These are phyloP conservation scores for Babesia sp. DNA, from an alignment of 169 alveolate genomes.

Conservation along the genomic window DNA sequence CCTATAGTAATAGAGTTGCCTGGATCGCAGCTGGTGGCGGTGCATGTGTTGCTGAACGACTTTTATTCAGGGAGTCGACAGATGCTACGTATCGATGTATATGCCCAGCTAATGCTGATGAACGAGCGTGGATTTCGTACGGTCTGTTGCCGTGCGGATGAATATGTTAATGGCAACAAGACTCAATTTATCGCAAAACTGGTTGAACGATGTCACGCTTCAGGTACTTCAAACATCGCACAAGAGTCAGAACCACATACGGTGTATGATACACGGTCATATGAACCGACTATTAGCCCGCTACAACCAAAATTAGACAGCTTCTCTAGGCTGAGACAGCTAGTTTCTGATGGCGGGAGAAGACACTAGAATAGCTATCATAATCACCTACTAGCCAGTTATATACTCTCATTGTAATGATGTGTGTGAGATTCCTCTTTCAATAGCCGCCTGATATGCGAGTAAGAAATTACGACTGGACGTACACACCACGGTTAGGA, in stretches of 20 bases:
- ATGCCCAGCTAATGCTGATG: constrained; percentile 40
- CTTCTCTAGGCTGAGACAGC: constrained; percentile 43
- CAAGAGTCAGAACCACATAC: not conserved
- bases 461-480: too few relatives aligned
- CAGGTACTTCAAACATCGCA: not conserved
- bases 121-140: constrained; percentile 20
- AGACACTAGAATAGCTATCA: not conserved
- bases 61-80: constrained; percentile 39
- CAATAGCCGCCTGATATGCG: not conserved
- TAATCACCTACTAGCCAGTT: not conserved
- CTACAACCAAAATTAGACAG: constrained; percentile 19
- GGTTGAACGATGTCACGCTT: constrained; percentile 29
- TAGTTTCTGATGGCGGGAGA: constrained; percentile 18
- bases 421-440: not conserved
- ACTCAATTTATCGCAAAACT: constrained; percentile 44
- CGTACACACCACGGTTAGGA: too few relatives aligned
- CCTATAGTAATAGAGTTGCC: constrained; percentile 40
- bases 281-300: not conserved
- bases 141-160: constrained; percentile 36
- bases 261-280: not conserved
- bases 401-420: not conserved
- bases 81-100: constrained; percentile 45
- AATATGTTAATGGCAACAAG: constrained; percentile 15
- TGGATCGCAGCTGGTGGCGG: constrained; percentile 11
- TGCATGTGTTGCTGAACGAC: constrained; percentile 46